Percentiles rank a stretch among this genome's conserved stretches.
These are phyloP conservation scores for Echeveria elegans DNA, from an alignment of 164 flowering plant genomes.

Conservation along the genomic window DNA sequence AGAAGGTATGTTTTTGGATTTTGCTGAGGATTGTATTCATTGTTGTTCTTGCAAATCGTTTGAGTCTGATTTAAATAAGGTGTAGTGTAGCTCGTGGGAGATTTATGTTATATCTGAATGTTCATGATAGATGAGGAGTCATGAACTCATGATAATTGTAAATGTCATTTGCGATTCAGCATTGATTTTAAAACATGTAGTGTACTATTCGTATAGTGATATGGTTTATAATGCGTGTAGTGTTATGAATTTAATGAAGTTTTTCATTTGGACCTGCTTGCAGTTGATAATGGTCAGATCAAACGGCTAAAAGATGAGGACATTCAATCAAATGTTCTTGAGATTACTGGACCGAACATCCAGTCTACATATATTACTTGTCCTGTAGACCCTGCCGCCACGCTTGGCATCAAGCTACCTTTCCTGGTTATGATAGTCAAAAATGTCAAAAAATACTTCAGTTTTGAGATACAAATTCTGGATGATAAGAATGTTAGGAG, in stretches of 20 bases:
- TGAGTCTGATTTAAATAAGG: background rate
- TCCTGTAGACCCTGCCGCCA: slow-evolving; percentile 88
- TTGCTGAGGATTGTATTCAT: background rate
- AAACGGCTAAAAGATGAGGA: slow-evolving; percentile 91
- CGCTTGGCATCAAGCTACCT: slow-evolving; percentile 95
- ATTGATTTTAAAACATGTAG: background rate
- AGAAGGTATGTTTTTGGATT: slow-evolving; percentile 43
- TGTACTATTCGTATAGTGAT: too few relatives aligned
- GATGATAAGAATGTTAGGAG: slow-evolving; percentile 99
- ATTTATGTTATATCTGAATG: background rate
- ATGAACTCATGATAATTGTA: background rate
- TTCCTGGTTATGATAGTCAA: slow-evolving; percentile 88
- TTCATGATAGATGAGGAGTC: background rate
- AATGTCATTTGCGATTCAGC: background rate
- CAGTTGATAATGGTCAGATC: slow-evolving; percentile 86
- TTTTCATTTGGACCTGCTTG: slow-evolving; percentile 15
- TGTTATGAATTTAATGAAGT: background rate
- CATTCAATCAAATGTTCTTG: slow-evolving; percentile 94
- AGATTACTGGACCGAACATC: slow-evolving; percentile 75
- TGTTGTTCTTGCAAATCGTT: too few relatives aligned
- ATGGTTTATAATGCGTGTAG: too few relatives aligned
- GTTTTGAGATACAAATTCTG: slow-evolving; percentile 96
- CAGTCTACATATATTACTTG: slow-evolving; percentile 95
- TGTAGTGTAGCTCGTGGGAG: background rate
- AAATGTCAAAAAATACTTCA: slow-evolving; percentile 86